These are phyloP conservation scores for Coleophoma eucalyptorum DNA, from an alignment of 2,329 filamentous ascomycete genomes.

Conservation along the genomic window DNA sequence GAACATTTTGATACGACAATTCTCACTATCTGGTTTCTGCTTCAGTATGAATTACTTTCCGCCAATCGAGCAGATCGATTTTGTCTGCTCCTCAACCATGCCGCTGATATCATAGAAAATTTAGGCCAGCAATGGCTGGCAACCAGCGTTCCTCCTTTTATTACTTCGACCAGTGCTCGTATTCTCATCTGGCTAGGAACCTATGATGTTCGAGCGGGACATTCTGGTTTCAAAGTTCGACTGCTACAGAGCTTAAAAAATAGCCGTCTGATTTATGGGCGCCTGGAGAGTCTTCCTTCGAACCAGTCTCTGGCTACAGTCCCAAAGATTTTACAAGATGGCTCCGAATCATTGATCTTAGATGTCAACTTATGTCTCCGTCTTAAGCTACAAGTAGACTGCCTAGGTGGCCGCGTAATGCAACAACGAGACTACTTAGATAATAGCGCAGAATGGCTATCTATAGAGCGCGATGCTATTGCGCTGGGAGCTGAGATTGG, in stretches of 20 bases:
- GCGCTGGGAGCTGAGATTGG: too few relatives aligned
- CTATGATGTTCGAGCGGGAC: not conserved
- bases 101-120: not conserved
- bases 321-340: too few relatives aligned
- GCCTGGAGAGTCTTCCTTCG: too few relatives aligned
- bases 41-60: not conserved
- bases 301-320: too few relatives aligned
- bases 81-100: not conserved
- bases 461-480: too few relatives aligned
- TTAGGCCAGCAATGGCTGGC: too few relatives aligned
- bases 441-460: too few relatives aligned
- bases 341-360: not conserved
- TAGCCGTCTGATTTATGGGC: too few relatives aligned
- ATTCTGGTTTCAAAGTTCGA: not conserved
- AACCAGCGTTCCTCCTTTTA: not conserved
- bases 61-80: not conserved
- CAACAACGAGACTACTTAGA: too few relatives aligned
- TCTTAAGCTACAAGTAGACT: too few relatives aligned
- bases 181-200: not conserved
- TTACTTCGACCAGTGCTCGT: not conserved
- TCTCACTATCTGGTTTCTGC: not conserved
- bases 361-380: not conserved
- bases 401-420: too few relatives aligned
- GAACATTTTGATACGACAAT: not conserved
- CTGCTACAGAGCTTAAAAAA: too few relatives aligned